A percentile compares a stretch with the other conserved stretches of the same genome.
Conservation (phyloP, 139 green algal genomes). For the Picochlorum sp. region DNA sequence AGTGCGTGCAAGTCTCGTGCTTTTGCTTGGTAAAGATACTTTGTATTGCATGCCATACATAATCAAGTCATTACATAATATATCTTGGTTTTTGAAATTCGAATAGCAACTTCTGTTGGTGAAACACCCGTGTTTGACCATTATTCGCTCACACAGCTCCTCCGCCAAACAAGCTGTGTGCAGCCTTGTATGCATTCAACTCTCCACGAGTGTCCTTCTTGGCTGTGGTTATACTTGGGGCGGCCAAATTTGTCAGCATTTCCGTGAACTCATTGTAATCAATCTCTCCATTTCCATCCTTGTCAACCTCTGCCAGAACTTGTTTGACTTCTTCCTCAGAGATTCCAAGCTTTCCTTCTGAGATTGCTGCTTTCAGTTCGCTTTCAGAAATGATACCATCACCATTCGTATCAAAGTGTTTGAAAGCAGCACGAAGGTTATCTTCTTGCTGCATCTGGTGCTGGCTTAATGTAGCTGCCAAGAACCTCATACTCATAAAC, state of each 20-base stretch:
- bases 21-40: too few relatives aligned
- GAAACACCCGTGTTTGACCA: too few relatives aligned
- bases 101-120: too few relatives aligned
- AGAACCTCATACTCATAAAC: slow-evolving; percentile 91
- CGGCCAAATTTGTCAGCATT: slow-evolving; percentile 40
- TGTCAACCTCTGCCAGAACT: slow-evolving; percentile 55
- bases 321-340: slow-evolving; percentile 25
- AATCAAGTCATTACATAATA: too few relatives aligned
- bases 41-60: too few relatives aligned
- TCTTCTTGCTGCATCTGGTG: slow-evolving; percentile 73
- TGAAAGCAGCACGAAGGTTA: slow-evolving; percentile 66
- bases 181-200: slow-evolving; percentile 27
- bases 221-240: background rate
- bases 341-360: slow-evolving; percentile 7
- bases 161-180: background rate
- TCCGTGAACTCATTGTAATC: slow-evolving; percentile 71
- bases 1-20: too few relatives aligned
- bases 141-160: background rate
- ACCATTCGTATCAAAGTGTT: slow-evolving; percentile 67
- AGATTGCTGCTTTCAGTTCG: slow-evolving; percentile 53
- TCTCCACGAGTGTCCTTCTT: slow-evolving; percentile 9
- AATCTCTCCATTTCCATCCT: slow-evolving; percentile 58
- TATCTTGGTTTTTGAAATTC: too few relatives aligned
- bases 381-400: slow-evolving; percentile 55
- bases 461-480: slow-evolving; percentile 76